These are phyloP conservation scores for Coniochaeta ligniaria DNA, from an alignment of 2,329 filamentous ascomycete genomes.

Conservation along the genomic window DNA sequence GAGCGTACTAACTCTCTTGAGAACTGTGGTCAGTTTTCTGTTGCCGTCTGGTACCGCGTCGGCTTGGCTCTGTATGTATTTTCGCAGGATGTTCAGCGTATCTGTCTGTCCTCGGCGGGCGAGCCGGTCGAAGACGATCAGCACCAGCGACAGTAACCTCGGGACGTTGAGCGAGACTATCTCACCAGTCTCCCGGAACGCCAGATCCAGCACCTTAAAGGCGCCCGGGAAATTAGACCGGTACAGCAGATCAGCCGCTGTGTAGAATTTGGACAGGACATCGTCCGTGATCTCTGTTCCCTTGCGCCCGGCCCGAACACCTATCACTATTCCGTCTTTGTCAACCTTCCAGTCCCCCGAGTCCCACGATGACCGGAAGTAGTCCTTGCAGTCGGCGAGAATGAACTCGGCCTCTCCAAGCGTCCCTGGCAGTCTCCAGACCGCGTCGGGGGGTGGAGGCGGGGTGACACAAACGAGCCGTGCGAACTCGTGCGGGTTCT, in stretches of 20 bases:
- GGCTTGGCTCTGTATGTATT: constrained; percentile 4
- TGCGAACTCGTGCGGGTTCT: background rate
- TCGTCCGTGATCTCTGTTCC: background rate
- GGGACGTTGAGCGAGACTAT: constrained; percentile 2
- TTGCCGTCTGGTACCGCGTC: background rate
- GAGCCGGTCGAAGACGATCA: constrained; percentile 1
- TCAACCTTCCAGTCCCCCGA: constrained; percentile 1
- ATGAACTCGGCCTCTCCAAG: constrained; percentile 1
- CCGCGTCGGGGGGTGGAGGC: background rate
- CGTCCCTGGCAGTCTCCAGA: background rate
- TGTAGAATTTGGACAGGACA: constrained; percentile 4
- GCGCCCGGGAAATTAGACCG: constrained; percentile 4
- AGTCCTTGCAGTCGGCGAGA: constrained; percentile 4
- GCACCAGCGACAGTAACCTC: background rate
- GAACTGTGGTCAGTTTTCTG: background rate
- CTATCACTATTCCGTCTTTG: background rate
- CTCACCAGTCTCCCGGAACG: constrained; percentile 2
- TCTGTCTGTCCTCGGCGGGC: constrained; percentile 2
- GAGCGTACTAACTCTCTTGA: background rate
- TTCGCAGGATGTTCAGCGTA: constrained; percentile 4
- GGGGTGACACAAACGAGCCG: background rate
- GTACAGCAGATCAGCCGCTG: constrained; percentile 3
- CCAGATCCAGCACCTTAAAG: constrained; percentile 4
- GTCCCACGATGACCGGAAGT: constrained; percentile 2
- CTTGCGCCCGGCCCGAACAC: background rate